Base-by-base conservation (phyloP, 192 early-diverging fungal species). In the Geranomyces variabilis region DNA sequence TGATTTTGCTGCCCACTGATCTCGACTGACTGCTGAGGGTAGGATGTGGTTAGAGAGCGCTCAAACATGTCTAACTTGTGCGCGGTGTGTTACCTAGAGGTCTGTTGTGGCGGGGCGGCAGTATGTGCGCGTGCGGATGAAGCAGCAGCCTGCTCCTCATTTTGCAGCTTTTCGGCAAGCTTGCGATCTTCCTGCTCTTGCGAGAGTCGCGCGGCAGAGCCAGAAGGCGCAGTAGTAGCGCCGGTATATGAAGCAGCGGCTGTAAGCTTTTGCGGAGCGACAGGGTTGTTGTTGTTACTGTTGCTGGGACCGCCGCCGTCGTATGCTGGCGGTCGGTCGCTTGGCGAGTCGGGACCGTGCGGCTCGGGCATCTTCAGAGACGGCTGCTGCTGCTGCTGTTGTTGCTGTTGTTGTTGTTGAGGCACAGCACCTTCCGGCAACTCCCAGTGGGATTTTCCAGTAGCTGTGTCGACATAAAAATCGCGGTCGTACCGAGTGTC, bases 381-480 rank as follows among this genome's bases (percentile, higher is more conserved):
- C 51, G 51, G 51, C n/a, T 4, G 19, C n/a, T 4, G 51, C 24
- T 53, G 19, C n/a, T 4, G 51, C 15, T n/a, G 51, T 53, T 53
- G 51, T 53, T 7, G 19, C 7, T 17, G 4, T 3, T 9, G 51
- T 9, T 53, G 51, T 17, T 17, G 51, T 53, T 41, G 10, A 41
- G 36, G n/a, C n/a, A n/a, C n/a, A n/a, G n/a, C n/a, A n/a, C 36
- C 36, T 10, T 41, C 36, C 36, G 51, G 51, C n/a, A 53, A 15
- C 51, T 63, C 34, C 61, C 61, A 63, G 34, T 31, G 34, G 1
- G 61, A 43, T 10, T 14, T 17, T 29, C 61, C 61, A 34, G 61
- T 63, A 1, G 61, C 61, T 10, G 61, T 63, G 8, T 73, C 51
- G 53, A 80, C 78, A 44, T 58, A 80, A 30, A 66, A 80, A 66